Base-by-base conservation (phyloP, 2,329 filamentous ascomycete genomes). In the Cryphonectria naterciae region DNA sequence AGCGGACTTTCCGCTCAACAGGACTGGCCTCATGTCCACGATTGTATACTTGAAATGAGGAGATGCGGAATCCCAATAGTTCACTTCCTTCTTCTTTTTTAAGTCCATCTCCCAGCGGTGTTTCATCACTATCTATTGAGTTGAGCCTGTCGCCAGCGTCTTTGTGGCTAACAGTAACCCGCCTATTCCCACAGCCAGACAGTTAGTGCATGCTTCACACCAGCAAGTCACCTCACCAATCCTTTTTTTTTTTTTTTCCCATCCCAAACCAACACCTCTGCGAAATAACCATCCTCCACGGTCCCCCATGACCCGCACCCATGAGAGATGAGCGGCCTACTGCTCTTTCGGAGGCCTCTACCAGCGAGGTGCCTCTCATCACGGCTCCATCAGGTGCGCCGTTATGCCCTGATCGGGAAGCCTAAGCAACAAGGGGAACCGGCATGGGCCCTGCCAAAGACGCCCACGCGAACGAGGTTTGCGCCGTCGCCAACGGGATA, bases 401-500 rank as follows among this genome's bases (percentile, higher is more conserved):
- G 54, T 71, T 78, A 72, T 75, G 75, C 61, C 70, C 74, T 72
- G 75, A 76, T 72, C 68, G 69, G 70, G 25, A 71, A 75, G 60
- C 67, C 73, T 65, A 77, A 67, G 68, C 73, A 71, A 64, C 70
- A 49, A 37, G 65, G 71, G 73, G 74, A 71, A 25, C 71, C 71
- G 56, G 62, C 37, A 65, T 73, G 71, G 71, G 70, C 63, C 79
- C 83, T 88, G 22, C 87, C 89, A 39, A 81, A 83, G 39, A 81
- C 78, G 8, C 92, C 92, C 62, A 89, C 89, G 71, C 86, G 93
- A 79, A 93, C 96, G 25, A 91, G 96, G 63, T 99, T 99, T 81
- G 96, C 97, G 1, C 96, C 96, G 0, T 98, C 96, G 1, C 96
- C 96, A 0, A 99, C 96, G 0, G 96, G 96, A 1, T 95, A 95